Base-by-base conservation (phyloP, 352 stramenopile species). In the Globisporangium carolinianum region DNA sequence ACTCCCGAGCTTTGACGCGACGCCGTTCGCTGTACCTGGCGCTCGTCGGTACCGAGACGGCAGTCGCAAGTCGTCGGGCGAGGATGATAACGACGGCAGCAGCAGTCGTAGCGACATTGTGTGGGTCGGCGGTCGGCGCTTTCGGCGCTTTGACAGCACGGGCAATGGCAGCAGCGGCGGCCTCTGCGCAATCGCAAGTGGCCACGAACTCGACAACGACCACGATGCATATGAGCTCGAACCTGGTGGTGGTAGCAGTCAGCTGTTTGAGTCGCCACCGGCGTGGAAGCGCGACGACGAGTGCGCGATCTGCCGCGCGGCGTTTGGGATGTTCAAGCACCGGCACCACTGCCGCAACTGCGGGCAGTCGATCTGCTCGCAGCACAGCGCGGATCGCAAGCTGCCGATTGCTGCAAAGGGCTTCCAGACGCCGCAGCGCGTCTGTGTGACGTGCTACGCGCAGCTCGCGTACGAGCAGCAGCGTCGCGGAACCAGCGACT, bases 321-420 rank as follows among this genome's bases (percentile, higher is more conserved):
- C 65, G 43, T 94, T 94, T 53, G 76, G 75, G 46, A 87, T 94
- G 73, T 91, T 94, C 58, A 94, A 91, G 61, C 83, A 89, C 55
- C 83, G 83, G 4, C 83, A 93, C 61, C 83, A 93, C 67, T 93
- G 83, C 65, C 80, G 83, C 32, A 91, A 91, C 65, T 93, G 83
- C 53, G 83, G 83, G 35, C 86, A 90, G 47, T 89, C 77, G 36
- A 89, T 93, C 58, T 93, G 83, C 67, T 85, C 75, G 39, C 76
- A 89, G 43, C 83, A 94, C 62, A 91, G 79, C 57, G 80, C 83
- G 6, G 83, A 89, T 56, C 89, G 88, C 65, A 93, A 93, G 60
- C 73, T 91, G 47, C 55, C 66, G 12, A 88, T 93, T 67, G 61
- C 71, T 32, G 56, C 69, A 12, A 89, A 89, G 54, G 83, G 83